phyloP scores from a whole-genome alignment of 1,284 basidiomycete genomes.

The Ustilago shanxiensis region DNA sequence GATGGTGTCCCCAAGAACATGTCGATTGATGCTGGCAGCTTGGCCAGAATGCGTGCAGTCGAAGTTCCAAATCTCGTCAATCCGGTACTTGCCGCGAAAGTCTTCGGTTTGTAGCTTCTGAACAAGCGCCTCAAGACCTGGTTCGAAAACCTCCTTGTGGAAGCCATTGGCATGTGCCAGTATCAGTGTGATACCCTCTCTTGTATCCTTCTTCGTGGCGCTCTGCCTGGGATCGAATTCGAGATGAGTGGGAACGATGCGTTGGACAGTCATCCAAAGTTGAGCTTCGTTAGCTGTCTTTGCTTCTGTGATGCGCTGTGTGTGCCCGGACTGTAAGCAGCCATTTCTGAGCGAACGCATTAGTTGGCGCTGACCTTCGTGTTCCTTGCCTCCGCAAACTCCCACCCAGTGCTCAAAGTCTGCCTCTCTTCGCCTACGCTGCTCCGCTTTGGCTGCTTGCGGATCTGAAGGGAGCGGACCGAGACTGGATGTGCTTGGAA shows the following conservation, averaged over 20 bases:
- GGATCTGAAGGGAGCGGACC: constrained; percentile 32
- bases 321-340: constrained; percentile 23
- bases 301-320: constrained; percentile 32
- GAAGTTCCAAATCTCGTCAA: constrained; percentile 84
- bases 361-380: constrained; percentile 15
- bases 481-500: constrained; percentile 25
- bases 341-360: constrained; percentile 26
- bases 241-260: constrained; percentile 34
- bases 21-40: constrained; percentile 77
- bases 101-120: constrained; percentile 35
- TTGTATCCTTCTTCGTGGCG: constrained; percentile 7
- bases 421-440: constrained; percentile 37
- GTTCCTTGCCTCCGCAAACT: constrained; percentile 22
- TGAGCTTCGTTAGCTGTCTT: constrained; percentile 38
- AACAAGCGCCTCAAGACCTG: constrained; percentile 74
- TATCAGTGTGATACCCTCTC: constrained; percentile 75
- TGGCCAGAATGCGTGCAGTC: constrained; percentile 85
- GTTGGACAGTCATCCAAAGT: constrained; percentile 46
- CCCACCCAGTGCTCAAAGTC: constrained; percentile 43
- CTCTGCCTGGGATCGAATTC: constrained; percentile 16
- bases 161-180: constrained; percentile 85
- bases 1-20: constrained; percentile 75
- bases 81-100: constrained; percentile 36
- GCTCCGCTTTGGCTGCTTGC: constrained; percentile 42
- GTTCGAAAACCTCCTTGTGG: constrained; percentile 84